Percentiles rank a stretch among this genome's conserved stretches.
These are phyloP conservation scores for Paramecium sexaurelia DNA, from an alignment of 73 alveolate genomes.

Conservation along the genomic window DNA sequence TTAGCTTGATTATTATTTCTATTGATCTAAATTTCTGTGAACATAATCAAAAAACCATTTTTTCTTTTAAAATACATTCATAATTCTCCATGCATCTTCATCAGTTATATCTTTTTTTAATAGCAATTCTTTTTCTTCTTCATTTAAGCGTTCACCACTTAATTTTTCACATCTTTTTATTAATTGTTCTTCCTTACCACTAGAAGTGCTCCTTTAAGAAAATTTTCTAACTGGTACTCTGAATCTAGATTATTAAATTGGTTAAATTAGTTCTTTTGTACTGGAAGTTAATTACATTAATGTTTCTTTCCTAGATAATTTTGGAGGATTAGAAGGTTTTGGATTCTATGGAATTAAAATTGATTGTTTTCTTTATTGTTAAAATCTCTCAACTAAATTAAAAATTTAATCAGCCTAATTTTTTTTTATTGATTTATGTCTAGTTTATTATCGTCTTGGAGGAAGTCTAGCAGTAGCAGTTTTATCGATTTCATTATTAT, in stretches of 20 bases:
- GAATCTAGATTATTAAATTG: not conserved
- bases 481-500: not conserved
- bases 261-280: not conserved
- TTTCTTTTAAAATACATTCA: slow-evolving; percentile 21
- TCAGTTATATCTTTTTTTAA: slow-evolving; percentile 27
- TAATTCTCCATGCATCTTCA: slow-evolving; percentile 14
- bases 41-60: slow-evolving; percentile 56
- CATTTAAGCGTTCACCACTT: not conserved
- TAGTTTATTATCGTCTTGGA: slow-evolving; percentile 1
- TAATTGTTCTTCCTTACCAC: slow-evolving; percentile 9
- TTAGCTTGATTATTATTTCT: not conserved
- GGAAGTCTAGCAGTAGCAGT: not conserved
- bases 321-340: not conserved
- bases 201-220: not conserved
- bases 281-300: slow-evolving; percentile 7
- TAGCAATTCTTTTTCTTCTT: slow-evolving; percentile 15
- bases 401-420: not conserved
- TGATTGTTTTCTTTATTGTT: slow-evolving; percentile 15
- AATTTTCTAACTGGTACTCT: not conserved
- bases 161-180: not conserved
- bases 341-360: not conserved
- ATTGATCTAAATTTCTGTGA: not conserved
- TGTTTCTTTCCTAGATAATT: slow-evolving; percentile 1
- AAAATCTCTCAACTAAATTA: not conserved
- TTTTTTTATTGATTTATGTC: not conserved